Base-by-base conservation (phyloP, 768 basidiomycete species). In the Polyporus arcularius region DNA sequence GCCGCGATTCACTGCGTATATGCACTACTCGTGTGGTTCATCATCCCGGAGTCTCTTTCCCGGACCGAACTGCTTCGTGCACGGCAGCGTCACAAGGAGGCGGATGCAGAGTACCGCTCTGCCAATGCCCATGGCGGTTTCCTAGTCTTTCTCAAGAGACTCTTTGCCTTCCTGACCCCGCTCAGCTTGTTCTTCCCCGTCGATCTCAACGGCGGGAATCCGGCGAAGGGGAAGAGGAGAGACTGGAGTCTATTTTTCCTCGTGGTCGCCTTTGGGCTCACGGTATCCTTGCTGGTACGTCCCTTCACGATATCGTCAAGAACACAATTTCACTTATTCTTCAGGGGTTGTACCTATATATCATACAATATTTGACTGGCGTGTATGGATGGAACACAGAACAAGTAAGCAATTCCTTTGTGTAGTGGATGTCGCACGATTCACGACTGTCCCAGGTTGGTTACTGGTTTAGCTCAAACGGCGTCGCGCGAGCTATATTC, bases 31-130 rank as follows among this genome's bases (percentile, higher is more conserved):
- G 68, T 85, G 30, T 80, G 84, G 72, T 73, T 87, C 58, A 30
- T 92, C 61, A 68, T 96, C 50, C 94, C 94, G 0, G 94, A 97
- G 72, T 92, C 92, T 0, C 79, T 94, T 1, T 82, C 87, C 10
- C 68, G 72, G 39, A 75, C 71, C 0, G 76, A 83, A 53, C 85
- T 81, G 82, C 72, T 72, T 58, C 64, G 68, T 15, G 75, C 80
- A 3, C 73, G 71, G 43, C 62, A 57, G 4, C 75, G 73, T 55
- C 74, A 84, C 59, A 63, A 68, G 10, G 74, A 73, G 26, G 75
- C 77, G 39, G 57, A 75, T 51, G 69, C 52, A 67, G 67, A 57
- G 62, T 65, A 58, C 57, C 66, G 43, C 67, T 70, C 60, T 42
- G 63, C 55, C 41, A 63, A 53, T 53, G 61, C 63, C 2, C 55